A percentile compares a stretch with the other conserved stretches of the same genome.
Conservation (phyloP, 2,329 filamentous ascomycete genomes). For the Epichloe gansuensis region DNA sequence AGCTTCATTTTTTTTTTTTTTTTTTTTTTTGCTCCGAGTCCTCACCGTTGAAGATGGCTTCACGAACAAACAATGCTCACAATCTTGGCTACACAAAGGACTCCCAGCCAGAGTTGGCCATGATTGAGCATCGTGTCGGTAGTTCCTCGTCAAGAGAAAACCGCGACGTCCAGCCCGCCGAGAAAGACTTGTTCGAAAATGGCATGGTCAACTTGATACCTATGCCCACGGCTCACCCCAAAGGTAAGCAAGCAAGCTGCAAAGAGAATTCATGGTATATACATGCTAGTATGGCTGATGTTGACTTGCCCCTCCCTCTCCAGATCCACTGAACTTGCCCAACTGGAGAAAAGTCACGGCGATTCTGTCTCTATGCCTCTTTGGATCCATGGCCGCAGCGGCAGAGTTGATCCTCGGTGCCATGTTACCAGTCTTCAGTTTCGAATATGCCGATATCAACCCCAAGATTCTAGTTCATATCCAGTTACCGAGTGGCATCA, state of each 20-base stretch:
- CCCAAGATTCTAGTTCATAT: background rate
- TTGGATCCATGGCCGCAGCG: constrained; percentile 1
- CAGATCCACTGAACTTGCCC: constrained; percentile 1
- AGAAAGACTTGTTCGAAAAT: background rate
- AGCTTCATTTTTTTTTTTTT: too few relatives aligned
- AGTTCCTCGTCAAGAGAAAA: background rate
- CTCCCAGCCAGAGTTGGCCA: background rate
- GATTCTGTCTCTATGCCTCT: constrained; percentile 1
- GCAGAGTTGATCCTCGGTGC: constrained; percentile 3
- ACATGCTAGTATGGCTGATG: background rate
- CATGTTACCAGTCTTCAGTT: constrained; percentile 1
- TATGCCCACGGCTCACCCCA: constrained; percentile 1
- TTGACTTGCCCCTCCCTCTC: background rate
- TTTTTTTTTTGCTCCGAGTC: background rate
- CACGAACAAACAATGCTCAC: background rate
- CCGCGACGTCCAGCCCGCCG: background rate
- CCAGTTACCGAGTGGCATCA: background rate
- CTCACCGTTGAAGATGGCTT: background rate
- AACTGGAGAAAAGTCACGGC: background rate
- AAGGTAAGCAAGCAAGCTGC: background rate
- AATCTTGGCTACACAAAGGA: background rate
- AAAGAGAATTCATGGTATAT: background rate
- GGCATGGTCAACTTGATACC: constrained; percentile 1
- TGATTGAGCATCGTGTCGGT: background rate
- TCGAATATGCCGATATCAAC: constrained; percentile 2